A percentile compares a stretch with the other conserved stretches of the same genome.
Conservation (phyloP, 768 basidiomycete genomes). For the Podaxis rugospora region DNA sequence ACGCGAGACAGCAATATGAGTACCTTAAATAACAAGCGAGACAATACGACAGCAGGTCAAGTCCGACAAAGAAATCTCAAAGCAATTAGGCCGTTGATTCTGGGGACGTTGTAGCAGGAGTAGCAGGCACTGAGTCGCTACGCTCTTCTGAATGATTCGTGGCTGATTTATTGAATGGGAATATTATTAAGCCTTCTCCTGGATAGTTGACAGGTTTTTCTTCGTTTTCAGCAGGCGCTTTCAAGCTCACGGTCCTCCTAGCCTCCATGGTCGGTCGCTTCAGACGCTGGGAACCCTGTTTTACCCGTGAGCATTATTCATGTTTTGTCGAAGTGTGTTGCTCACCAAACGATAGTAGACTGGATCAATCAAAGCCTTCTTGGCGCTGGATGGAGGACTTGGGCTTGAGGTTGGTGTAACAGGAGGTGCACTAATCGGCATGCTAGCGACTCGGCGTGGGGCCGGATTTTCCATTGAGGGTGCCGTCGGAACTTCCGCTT, state of each 20-base stretch:
- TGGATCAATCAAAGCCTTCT: background rate
- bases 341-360: constrained; percentile 5
- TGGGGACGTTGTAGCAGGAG: background rate
- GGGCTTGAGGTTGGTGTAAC: constrained; percentile 16
- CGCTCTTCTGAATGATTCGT: background rate
- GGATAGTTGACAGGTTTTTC: constrained; percentile 10
- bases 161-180: background rate
- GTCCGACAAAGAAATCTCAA: background rate
- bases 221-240: background rate
- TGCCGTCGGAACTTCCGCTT: constrained; percentile 18
- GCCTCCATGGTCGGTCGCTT: constrained; percentile 12
- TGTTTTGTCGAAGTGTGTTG: background rate
- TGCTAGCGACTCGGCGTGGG: constrained; percentile 37
- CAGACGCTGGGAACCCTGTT: constrained; percentile 9
- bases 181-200: constrained; percentile 10
- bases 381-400: constrained; percentile 4
- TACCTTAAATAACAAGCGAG: background rate
- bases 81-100: background rate
- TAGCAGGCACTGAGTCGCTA: background rate
- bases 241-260: constrained; percentile 16
- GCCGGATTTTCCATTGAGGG: constrained; percentile 17
- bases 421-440: constrained; percentile 25
- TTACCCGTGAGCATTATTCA: background rate
- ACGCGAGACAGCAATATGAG: background rate
- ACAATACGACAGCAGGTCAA: background rate